Conservation (phyloP, 129 eudicot genomes). For the Centaurea solstitialis region DNA sequence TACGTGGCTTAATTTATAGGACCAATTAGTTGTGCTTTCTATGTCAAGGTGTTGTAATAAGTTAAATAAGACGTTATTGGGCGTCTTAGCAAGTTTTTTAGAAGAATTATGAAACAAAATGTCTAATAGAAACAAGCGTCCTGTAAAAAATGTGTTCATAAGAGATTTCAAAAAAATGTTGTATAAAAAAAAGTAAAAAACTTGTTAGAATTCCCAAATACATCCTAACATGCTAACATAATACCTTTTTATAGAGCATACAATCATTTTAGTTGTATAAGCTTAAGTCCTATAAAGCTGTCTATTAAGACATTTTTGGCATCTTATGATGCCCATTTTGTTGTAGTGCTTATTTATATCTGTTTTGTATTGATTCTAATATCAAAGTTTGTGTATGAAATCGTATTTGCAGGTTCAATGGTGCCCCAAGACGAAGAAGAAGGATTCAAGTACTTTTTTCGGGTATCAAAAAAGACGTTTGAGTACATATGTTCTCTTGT, state of each 20-base stretch:
- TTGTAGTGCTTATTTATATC: neutral
- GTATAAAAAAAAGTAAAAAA: neutral
- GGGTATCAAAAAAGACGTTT: conserved; percentile 80
- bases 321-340: neutral
- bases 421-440: conserved; percentile 71
- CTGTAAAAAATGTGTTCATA: neutral
- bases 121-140: neutral
- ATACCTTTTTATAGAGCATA: neutral
- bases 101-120: neutral
- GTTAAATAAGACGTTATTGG: neutral
- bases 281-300: neutral
- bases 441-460: conserved; percentile 85
- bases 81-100: neutral
- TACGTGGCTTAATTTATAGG: neutral
- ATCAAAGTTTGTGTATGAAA: neutral
- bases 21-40: neutral
- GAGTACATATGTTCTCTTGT: conserved; percentile 88
- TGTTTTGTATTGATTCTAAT: neutral
- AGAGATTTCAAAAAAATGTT: neutral
- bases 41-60: neutral
- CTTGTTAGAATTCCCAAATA: neutral
- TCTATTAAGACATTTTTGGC: neutral
- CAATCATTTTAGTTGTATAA: neutral
- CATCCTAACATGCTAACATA: neutral
- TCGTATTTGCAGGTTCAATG: conserved; percentile 43